Evolutionary conservation across 2,329 filamentous ascomycete species (phyloP).

Genomic region (Magnaporthales sp.): DNA sequence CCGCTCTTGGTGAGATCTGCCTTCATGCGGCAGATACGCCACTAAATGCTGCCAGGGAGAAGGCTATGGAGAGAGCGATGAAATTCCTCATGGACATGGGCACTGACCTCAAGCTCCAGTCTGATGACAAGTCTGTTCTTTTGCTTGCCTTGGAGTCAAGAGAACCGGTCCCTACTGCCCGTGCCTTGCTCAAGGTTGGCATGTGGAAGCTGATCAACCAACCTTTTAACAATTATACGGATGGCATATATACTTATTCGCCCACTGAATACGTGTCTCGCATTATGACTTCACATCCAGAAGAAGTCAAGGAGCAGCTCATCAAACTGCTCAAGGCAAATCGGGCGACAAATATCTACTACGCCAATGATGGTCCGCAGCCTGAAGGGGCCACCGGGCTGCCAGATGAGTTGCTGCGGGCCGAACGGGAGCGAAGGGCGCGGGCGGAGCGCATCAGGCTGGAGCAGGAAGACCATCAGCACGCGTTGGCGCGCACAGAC

Average conservation of each 20-base stretch:
- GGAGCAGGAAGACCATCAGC: conserved; percentile 39
- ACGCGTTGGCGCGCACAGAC: conserved; percentile 36
- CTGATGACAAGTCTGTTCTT: conserved; percentile 48
- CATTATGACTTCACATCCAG: conserved; percentile 25
- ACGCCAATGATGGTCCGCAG: conserved; percentile 43
- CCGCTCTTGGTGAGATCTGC: conserved; percentile 55
- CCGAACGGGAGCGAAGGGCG: conserved; percentile 41
- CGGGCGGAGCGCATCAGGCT: conserved; percentile 33
- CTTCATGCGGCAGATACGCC: conserved; percentile 40
- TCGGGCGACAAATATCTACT: conserved; percentile 44
- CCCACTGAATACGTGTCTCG: conserved; percentile 53
- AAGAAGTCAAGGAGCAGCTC: conserved; percentile 31
- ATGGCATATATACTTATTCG: conserved; percentile 49
- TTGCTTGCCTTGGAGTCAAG: conserved; percentile 50
- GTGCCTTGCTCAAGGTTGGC: conserved; percentile 50
- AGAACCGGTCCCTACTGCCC: conserved; percentile 45
- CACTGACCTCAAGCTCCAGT: conserved; percentile 46
- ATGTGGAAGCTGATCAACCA: conserved; percentile 59
- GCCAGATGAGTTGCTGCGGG: conserved; percentile 37
- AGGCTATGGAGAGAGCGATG: conserved; percentile 49
- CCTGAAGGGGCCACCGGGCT: conserved; percentile 44
- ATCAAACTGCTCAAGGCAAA: conserved; percentile 41
- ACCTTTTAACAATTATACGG: conserved; percentile 44
- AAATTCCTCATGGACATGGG: conserved; percentile 41
- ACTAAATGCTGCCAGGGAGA: conserved; percentile 37